Evolutionary conservation across 129 eudicot genomes (phyloP), one percentile per base, ranked within the genome.

Genomic region (Flaveria trinervia): DNA sequence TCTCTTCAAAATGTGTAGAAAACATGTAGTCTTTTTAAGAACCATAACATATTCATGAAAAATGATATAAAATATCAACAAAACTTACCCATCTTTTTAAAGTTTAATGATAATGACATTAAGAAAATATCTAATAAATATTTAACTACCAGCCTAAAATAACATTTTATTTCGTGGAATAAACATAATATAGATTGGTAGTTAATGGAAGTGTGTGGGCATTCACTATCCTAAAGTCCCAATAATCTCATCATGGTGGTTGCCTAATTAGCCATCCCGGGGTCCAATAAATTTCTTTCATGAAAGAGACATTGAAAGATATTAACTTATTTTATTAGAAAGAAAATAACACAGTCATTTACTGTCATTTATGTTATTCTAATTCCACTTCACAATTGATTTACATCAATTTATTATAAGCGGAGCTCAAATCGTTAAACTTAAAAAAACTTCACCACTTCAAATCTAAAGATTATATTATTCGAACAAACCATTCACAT

Each of bases 141-240:
- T 3, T 56, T 61, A 61, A 61, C 18, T 61, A 23, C 4, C 7
- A 26, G 11, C 25, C 7, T 10, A 61, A 2, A 9, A 20, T 59
- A 22, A 22, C 15, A 9, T 28, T 33, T 14, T 1, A 7, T 39
- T 65, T 65, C n/a, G 0, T 16, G 49, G 7, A 39, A 41, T 39
- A 67, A 36, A 65, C 71, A 65, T 65, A 65, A 65, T 67, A 67
- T 33, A 39, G 43, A n/a, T 67, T 17, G 15, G 30, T 67, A 26
- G 72, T 17, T 67, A 67, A 10, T 20, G 25, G 18, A 18, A 67
- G 72, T 67, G 70, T 65, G 72, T 67, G 52, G 72, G 50, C 72
- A 67, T 67, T 28, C 28, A 67, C 17, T 23, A 26, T 65, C 70
- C 48, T 23, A n/a, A 65, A 65, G 50, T 67, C 30, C 9, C 49